Evolutionary conservation across 208 protist species (phyloP), one percentile per base, ranked within the genome.

Genomic region (Acanthamoeba healyi): DNA sequence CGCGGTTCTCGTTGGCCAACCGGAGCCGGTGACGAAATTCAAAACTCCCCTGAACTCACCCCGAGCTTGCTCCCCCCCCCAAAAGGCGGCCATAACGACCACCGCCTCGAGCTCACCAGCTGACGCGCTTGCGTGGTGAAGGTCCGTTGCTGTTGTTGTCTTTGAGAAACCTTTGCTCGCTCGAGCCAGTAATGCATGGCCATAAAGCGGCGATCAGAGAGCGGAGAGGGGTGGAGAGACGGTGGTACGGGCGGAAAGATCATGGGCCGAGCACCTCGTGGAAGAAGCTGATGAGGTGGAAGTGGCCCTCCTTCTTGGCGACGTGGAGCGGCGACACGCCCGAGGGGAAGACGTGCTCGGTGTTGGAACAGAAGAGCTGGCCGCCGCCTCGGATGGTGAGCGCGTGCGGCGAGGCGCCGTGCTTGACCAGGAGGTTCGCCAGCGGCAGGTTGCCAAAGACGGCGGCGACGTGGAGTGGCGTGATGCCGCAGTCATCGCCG

Each of bases 281-380:
- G 70, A 81, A 81, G 36, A 49, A 81, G 70, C 24, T 49, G 70
- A 81, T 40, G 70, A 81, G 70, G 70, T 81, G 70, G 40, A 81
- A 81, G 40, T 81, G 70, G 34, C 70, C 70, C 70, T 81, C 38
- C 70, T 81, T 81, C 70, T 81, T 81, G 70, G 70, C 70, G 38
- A 81, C 70, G 40, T 81, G 70, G 34, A 81, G 70, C 40, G 70
- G 70, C 36, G 70, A 81, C 36, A 81, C 70, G 70, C 70, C 70
- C 34, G 32, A 26, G 15, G 70, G 70, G 70, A 81, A 81, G 34
- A 81, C 70, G 70, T 81, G 70, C 22, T 81, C 70, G 24, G 70
- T 81, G 70, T 26, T 81, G 36, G n/a, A 1, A 38, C 70, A 81
- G 36, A 26, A 44, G 38, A 81, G 36, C 70, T 81, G 70, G 6